Evolutionary conservation across 345 rosid genomes (phyloP).

Genomic region (Reutealis trisperma): DNA sequence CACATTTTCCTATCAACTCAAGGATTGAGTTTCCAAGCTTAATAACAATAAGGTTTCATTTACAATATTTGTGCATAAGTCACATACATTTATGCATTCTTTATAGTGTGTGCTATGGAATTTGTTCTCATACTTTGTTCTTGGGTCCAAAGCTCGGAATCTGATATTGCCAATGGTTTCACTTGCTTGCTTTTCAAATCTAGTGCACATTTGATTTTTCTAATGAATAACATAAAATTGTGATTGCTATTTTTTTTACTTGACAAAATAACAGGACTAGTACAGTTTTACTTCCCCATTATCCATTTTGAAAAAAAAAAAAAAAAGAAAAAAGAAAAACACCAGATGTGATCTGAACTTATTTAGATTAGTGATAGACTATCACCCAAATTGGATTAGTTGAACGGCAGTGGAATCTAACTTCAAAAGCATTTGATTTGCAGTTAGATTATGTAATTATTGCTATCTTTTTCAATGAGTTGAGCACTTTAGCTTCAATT

Average conservation of each 20-base stretch:
- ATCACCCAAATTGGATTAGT: neutral
- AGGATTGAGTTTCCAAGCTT: neutral
- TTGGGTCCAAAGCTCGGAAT: neutral
- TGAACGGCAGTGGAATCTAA: neutral
- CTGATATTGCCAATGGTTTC: slow-evolving; percentile 4
- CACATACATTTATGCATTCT: neutral
- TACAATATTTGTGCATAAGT: neutral
- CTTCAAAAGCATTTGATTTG: neutral
- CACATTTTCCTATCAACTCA: neutral
- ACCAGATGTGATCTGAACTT: neutral
- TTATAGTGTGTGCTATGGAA: neutral
- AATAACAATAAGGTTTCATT: neutral
- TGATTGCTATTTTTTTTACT: too few relatives aligned
- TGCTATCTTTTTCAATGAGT: neutral
- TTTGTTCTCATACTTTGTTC: neutral
- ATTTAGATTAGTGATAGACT: neutral
- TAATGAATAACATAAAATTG: too few relatives aligned
- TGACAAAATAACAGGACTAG: too few relatives aligned
- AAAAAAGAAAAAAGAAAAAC: too few relatives aligned
- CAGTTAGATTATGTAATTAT: neutral
- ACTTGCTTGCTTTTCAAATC: neutral
- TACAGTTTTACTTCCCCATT: too few relatives aligned
- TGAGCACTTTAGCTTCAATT: neutral
- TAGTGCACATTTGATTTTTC: neutral
- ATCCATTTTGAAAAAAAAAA: neutral